phyloP scores from a whole-genome alignment of 495 filamentous ascomycete genomes.

The Halenospora varia region DNA sequence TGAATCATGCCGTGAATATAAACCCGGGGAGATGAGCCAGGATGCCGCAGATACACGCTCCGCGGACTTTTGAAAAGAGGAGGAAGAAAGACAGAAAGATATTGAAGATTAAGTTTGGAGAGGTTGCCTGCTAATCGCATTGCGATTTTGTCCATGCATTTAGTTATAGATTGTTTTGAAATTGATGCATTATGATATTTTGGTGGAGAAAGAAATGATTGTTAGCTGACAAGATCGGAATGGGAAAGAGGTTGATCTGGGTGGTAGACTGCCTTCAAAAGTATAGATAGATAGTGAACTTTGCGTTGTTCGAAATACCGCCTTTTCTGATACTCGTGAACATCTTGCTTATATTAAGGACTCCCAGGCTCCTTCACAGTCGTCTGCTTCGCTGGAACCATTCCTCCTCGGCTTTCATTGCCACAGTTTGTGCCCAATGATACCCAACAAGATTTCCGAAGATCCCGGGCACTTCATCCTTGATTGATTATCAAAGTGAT shows the following conservation, averaged over 20 bases:
- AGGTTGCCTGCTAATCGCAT: conserved; percentile 7
- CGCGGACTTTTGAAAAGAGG: not conserved
- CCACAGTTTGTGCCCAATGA: too few species aligned
- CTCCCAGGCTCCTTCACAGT: not conserved
- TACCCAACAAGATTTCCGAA: too few species aligned
- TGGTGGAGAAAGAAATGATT: not conserved
- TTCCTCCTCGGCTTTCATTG: too few species aligned
- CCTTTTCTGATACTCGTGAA: too few species aligned
- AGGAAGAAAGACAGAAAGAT: not conserved
- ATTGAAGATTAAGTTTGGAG: not conserved
- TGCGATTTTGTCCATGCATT: not conserved
- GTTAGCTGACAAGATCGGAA: not conserved
- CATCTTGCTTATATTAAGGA: not conserved
- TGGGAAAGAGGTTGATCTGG: not conserved
- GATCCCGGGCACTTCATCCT: too few species aligned
- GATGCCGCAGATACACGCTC: not conserved
- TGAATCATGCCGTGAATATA: conserved; percentile 7
- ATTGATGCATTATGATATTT: not conserved
- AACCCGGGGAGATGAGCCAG: not conserved
- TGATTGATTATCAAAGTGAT: too few species aligned
- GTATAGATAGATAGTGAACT: conserved; percentile 1
- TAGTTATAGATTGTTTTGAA: not conserved
- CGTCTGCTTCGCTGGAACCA: too few species aligned
- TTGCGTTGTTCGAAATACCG: not conserved
- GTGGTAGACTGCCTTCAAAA: not conserved